These are phyloP conservation scores for Candida verbasci DNA, from an alignment of 805 yeast species.

Conservation along the genomic window DNA sequence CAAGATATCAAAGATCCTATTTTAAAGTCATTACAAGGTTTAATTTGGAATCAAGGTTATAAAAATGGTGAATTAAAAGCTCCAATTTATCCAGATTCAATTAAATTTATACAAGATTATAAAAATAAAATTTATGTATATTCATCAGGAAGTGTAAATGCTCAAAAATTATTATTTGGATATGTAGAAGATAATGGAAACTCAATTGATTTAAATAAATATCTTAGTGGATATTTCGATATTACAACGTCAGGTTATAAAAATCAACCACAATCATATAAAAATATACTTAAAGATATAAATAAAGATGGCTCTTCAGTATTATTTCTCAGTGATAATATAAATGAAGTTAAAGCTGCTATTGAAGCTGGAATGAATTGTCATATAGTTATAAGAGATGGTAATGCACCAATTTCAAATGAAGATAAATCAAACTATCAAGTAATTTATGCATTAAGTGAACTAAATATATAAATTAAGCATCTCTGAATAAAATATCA, in stretches of 20 bases:
- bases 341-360: conserved; percentile 75
- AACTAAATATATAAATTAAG: conserved; percentile 16
- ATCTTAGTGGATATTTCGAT: conserved; percentile 71
- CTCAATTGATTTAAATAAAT: conserved; percentile 47
- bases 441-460: conserved; percentile 16
- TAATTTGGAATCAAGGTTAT: conserved; percentile 79
- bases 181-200: conserved; percentile 43
- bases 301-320: conserved; percentile 32
- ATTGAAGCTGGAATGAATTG: conserved; percentile 56
- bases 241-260: conserved; percentile 81
- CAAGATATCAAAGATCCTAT: conserved; percentile 73
- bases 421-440: conserved; percentile 23
- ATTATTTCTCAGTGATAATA: conserved; percentile 77
- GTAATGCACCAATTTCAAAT: conserved; percentile 53
- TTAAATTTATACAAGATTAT: conserved; percentile 42
- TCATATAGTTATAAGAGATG: conserved; percentile 64
- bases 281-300: conserved; percentile 45
- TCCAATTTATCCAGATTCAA: conserved; percentile 73
- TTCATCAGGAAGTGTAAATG: conserved; percentile 85
- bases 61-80: conserved; percentile 70
- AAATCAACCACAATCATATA: conserved; percentile 52
- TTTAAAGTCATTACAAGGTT: conserved; percentile 77
- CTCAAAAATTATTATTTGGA: conserved; percentile 74
- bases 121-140: conserved; percentile 61
- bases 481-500: conserved; percentile 68